Evolutionary conservation across 768 basidiomycete species (phyloP).

Genomic region (Russula sp.): DNA sequence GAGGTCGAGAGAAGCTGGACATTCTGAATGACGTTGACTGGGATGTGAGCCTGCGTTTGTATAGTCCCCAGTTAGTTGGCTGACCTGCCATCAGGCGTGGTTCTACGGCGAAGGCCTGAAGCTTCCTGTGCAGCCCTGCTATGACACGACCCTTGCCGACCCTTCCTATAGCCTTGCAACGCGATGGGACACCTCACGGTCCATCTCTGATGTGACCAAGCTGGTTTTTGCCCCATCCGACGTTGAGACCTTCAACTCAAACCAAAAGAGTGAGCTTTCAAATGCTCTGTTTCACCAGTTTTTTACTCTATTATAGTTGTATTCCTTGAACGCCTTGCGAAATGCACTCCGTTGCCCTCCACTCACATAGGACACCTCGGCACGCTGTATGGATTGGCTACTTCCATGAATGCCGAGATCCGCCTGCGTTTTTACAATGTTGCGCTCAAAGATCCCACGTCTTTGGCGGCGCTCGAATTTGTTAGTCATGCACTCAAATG

Average conservation of each 20-base stretch:
- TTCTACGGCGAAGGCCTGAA: constrained; percentile 69
- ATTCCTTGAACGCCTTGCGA: constrained; percentile 74
- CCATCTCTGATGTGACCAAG: constrained; percentile 34
- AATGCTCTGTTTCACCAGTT: background rate
- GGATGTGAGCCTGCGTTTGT: constrained; percentile 45
- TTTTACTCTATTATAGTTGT: constrained; percentile 42
- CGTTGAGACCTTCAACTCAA: constrained; percentile 56
- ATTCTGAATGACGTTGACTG: constrained; percentile 67
- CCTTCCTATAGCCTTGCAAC: constrained; percentile 65
- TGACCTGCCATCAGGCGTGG: constrained; percentile 49
- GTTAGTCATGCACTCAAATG: constrained; percentile 52
- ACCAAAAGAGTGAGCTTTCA: constrained; percentile 57
- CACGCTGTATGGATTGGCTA: constrained; percentile 39
- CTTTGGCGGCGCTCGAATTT: constrained; percentile 43
- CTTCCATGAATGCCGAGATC: constrained; percentile 69
- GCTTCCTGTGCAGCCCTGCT: constrained; percentile 68
- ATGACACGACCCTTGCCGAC: constrained; percentile 64
- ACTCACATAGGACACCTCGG: constrained; percentile 55
- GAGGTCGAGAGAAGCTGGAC: constrained; percentile 53
- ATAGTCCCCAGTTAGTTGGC: background rate
- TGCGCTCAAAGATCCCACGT: constrained; percentile 45
- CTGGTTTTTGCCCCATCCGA: constrained; percentile 55
- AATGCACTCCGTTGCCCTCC: constrained; percentile 52
- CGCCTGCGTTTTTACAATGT: constrained; percentile 72
- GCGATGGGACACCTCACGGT: constrained; percentile 63